These are phyloP conservation scores for Yamadazyma endophytica DNA, from an alignment of 805 yeast species.

Conservation along the genomic window DNA sequence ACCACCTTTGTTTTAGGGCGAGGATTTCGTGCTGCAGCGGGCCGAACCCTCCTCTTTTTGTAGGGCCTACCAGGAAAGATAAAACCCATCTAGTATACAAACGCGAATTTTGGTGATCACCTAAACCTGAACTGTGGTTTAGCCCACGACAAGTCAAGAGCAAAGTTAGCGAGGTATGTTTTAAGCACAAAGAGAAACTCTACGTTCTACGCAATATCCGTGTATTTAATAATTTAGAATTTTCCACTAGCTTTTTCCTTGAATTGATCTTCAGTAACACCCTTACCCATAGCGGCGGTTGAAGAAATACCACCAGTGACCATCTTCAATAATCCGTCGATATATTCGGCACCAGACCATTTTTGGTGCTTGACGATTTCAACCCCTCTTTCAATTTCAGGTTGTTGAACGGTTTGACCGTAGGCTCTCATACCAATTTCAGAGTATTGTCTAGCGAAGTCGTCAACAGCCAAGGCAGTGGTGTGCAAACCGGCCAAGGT, in stretches of 20 bases:
- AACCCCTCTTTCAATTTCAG: conserved; percentile 83
- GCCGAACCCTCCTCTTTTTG: neutral
- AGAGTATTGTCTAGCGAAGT: conserved; percentile 74
- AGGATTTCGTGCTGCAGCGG: too few species aligned
- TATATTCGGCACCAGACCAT: conserved; percentile 98
- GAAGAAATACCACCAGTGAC: conserved; percentile 93
- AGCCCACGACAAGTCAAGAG: neutral
- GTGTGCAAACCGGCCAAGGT: conserved; percentile 97
- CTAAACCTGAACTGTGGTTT: neutral
- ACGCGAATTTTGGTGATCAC: neutral
- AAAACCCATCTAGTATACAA: too few species aligned
- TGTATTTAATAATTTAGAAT: too few species aligned
- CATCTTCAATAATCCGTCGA: conserved; percentile 83
- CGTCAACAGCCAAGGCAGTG: conserved; percentile 86
- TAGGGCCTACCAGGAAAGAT: too few species aligned
- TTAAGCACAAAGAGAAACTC: neutral
- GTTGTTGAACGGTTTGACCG: conserved; percentile 81
- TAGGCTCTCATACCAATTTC: conserved; percentile 93
- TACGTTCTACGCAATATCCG: too few species aligned
- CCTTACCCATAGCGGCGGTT: conserved; percentile 98
- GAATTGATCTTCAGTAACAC: conserved; percentile 97
- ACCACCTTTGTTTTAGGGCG: too few species aligned
- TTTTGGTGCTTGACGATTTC: conserved; percentile 97
- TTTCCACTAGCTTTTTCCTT: conserved; percentile 34
- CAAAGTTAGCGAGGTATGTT: neutral